Base-by-base conservation (phyloP, 2,329 filamentous ascomycete species). In the Fusarium redolens region DNA sequence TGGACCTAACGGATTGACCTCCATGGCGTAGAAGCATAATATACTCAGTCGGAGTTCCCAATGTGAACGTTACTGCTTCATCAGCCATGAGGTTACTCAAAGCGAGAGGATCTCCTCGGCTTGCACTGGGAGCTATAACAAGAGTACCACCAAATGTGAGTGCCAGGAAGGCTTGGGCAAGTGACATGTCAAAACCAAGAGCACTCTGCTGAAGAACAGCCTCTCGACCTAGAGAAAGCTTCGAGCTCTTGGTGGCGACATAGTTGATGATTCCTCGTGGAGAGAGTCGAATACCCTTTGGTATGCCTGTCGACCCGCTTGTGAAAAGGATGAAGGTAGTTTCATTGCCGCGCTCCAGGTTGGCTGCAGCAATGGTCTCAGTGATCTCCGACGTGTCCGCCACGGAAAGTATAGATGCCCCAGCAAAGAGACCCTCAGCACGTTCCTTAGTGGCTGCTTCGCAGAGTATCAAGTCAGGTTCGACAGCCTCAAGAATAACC, bases 31-130 rank as follows among this genome's bases (percentile, higher is more conserved):
- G 55, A 18, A 61, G 30, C 37, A 54, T 61, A 3, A 61, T 48
- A 25, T 61, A 61, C 14, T 61, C 58, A 4, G 48, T 55, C 17
- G 58, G 48, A 13, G 58, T 61, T 3, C 58, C 58, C 15, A 61
- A 30, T 2, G 58, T 61, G 12, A 25, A 61, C 0, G 31, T 61
- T 0, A 61, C 22, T 5, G 35, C 10, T 1, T 45, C 58, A 7
- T 43, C 18, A 20, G 6, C 14, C 48, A 61, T 61, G 22, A 61
- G 48, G 13, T 20, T 44, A 1, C 58, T 4, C 1, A 61, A 0
- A 0, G 58, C 22, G 4, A 37, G 15, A 8, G 58, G 58, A 5
- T 61, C 58, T 1, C 58, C 58, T 1, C 58, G 58, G 12, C 12
- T 31, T 5, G 0, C 12, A 25, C 37, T 22, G 6, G 58, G 58